phyloP scores from a whole-genome alignment of 306 rosid species.

The Malus orientalis region DNA sequence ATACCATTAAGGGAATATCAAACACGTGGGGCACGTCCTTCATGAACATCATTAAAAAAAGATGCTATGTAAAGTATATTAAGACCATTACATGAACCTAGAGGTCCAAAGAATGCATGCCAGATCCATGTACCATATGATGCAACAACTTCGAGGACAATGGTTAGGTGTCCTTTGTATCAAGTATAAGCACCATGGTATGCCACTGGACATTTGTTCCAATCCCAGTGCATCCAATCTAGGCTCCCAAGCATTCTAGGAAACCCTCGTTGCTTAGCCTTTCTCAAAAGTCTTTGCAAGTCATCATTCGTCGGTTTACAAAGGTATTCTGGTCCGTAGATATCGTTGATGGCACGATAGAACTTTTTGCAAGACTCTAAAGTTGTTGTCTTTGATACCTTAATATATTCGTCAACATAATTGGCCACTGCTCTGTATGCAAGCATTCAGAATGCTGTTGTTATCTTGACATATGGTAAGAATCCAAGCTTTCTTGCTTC shows the following conservation, averaged over 20 bases:
- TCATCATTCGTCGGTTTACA: neutral
- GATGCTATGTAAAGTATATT: neutral
- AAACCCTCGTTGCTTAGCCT: neutral
- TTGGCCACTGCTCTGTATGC: neutral
- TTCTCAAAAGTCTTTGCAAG: neutral
- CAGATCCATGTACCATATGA: neutral
- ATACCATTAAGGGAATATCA: neutral
- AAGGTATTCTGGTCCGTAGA: neutral
- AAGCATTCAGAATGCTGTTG: neutral
- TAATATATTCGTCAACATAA: neutral
- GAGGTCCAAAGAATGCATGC: neutral
- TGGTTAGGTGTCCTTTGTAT: neutral
- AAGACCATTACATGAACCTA: neutral
- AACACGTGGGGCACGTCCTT: neutral
- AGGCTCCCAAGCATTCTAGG: neutral
- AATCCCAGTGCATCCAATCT: neutral
- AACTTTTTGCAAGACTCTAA: neutral
- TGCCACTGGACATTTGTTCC: too few species aligned
- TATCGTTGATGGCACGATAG: neutral
- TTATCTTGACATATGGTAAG: neutral
- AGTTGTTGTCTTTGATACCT: neutral
- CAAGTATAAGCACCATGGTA: neutral
- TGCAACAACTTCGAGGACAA: neutral
- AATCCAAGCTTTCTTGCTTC: neutral
- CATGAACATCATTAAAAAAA: neutral